Conservation (phyloP, 768 basidiomycete species). For the Termitomyces sp. region DNA sequence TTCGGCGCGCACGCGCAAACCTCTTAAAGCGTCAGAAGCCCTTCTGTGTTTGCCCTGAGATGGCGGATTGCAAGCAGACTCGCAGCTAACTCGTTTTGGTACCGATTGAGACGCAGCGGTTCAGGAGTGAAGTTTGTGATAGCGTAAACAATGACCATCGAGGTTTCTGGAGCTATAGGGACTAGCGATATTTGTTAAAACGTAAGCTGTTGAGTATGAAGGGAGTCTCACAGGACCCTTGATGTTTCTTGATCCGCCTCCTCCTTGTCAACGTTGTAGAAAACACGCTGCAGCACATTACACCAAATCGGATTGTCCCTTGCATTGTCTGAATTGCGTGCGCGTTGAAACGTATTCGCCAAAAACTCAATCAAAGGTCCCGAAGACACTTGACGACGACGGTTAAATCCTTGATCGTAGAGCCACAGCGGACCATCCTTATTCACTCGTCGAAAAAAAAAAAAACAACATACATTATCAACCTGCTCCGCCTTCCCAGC, state of each 20-base stretch:
- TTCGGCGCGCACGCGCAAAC: slow-evolving; percentile 73
- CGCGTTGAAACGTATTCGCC: slow-evolving; percentile 22
- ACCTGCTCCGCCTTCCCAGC: slow-evolving; percentile 43
- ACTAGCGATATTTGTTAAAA: slow-evolving; percentile 45
- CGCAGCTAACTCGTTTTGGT: slow-evolving; percentile 90
- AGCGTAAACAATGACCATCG: slow-evolving; percentile 69
- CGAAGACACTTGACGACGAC: background rate
- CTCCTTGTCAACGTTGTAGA: slow-evolving; percentile 49
- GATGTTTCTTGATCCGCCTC: slow-evolving; percentile 32
- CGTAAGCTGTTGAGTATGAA: background rate
- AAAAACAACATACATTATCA: slow-evolving; percentile 63
- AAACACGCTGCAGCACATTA: slow-evolving; percentile 50
- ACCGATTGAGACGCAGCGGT: slow-evolving; percentile 66
- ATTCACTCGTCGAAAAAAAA: slow-evolving; percentile 31
- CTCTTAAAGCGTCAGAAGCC: slow-evolving; percentile 61
- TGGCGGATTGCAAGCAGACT: slow-evolving; percentile 62
- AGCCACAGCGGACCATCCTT: slow-evolving; percentile 43
- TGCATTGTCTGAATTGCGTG: slow-evolving; percentile 35
- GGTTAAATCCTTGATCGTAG: slow-evolving; percentile 16
- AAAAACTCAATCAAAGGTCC: slow-evolving; percentile 23
- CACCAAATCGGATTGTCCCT: slow-evolving; percentile 57
- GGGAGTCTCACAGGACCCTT: slow-evolving; percentile 11
- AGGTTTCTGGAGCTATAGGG: slow-evolving; percentile 60
- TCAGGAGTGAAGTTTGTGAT: slow-evolving; percentile 57
- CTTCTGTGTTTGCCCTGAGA: slow-evolving; percentile 58